Percentiles rank a stretch among this genome's conserved stretches.
Evolutionary conservation across 2,329 filamentous ascomycete species (phyloP).

Genomic region (Sclerotinia trifoliorum): DNA sequence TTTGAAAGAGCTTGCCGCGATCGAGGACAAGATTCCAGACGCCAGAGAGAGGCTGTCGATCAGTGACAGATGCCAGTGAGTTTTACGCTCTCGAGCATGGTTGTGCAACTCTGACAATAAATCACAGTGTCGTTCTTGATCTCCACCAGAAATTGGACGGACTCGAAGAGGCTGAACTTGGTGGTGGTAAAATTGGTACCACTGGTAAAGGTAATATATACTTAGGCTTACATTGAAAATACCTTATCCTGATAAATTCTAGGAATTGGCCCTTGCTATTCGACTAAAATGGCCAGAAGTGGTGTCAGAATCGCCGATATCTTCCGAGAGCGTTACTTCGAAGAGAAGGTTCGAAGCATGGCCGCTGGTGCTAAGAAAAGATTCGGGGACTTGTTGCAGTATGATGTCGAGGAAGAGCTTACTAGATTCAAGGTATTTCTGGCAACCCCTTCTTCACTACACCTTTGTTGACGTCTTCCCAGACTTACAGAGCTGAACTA

Average conservation of each 20-base stretch:
- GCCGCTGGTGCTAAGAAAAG: conserved; percentile 64
- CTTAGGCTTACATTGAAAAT: conserved; percentile 26
- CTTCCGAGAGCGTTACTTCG: conserved; percentile 65
- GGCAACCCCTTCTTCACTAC: conserved; percentile 27
- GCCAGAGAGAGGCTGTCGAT: conserved; percentile 61
- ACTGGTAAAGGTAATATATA: conserved; percentile 39
- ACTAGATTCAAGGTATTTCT: conserved; percentile 49
- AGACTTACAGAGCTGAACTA: conserved; percentile 54
- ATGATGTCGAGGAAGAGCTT: conserved; percentile 70
- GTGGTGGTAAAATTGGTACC: conserved; percentile 46
- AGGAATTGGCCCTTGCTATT: conserved; percentile 57
- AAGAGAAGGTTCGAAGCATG: conserved; percentile 61
- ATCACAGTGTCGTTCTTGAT: conserved; percentile 61
- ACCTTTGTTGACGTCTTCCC: conserved; percentile 1
- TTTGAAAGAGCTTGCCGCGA: conserved; percentile 61
- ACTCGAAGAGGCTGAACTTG: conserved; percentile 58
- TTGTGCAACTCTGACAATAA: conserved; percentile 38
- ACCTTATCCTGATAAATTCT: background rate
- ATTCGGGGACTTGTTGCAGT: conserved; percentile 63
- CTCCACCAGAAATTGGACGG: conserved; percentile 68
- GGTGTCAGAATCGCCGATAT: conserved; percentile 67
- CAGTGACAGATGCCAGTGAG: conserved; percentile 46
- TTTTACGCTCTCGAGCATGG: background rate
- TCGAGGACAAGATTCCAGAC: conserved; percentile 57
- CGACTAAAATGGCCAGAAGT: conserved; percentile 61